A percentile compares a stretch with the other conserved stretches of the same genome.
Evolutionary conservation across 352 stramenopile genomes (phyloP).

Genomic region (Globisporangium cederbergense): DNA sequence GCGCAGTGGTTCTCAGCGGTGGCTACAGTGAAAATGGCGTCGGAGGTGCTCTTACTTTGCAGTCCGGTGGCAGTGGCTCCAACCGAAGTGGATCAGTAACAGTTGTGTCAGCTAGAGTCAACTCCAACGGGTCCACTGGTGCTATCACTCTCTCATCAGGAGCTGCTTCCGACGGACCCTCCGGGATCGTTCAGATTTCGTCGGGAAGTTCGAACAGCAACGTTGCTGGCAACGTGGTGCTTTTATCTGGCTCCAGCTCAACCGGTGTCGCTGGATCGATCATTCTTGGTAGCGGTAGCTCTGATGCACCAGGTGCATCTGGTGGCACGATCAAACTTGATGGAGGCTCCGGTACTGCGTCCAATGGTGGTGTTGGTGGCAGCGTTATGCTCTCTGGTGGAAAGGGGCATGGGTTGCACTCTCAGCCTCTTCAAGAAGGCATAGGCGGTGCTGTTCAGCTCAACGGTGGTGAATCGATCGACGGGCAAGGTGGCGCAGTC

Average conservation of each 20-base stretch:
- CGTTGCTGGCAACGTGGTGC: constrained; percentile 25
- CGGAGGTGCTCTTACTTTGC: constrained; percentile 17
- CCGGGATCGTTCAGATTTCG: constrained; percentile 24
- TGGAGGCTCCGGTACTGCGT: constrained; percentile 40
- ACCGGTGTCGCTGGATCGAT: constrained; percentile 28
- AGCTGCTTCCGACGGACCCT: constrained; percentile 20
- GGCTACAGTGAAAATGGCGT: constrained; percentile 27
- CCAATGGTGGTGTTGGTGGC: constrained; percentile 46
- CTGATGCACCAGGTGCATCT: constrained; percentile 22
- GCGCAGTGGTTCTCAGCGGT: constrained; percentile 30
- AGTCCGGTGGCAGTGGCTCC: constrained; percentile 11
- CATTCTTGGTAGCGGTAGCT: constrained; percentile 33
- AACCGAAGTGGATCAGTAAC: constrained; percentile 28
- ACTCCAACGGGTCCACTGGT: constrained; percentile 23
- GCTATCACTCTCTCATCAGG: constrained; percentile 29
- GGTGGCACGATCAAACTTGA: constrained; percentile 34
- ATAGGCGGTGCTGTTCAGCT: constrained; percentile 31
- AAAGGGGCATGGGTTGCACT: constrained; percentile 30
- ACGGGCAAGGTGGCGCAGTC: constrained; percentile 34
- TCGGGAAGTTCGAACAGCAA: constrained; percentile 23
- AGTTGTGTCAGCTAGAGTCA: constrained; percentile 20
- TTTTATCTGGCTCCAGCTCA: constrained; percentile 30
- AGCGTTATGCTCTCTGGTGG: constrained; percentile 38
- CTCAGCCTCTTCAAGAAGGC: constrained; percentile 25
- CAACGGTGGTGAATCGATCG: constrained; percentile 35